A percentile compares a stretch with the other conserved stretches of the same genome.
phyloP scores from a whole-genome alignment of 1,284 basidiomycete genomes.

The Filobasidium uniguttulatum region DNA sequence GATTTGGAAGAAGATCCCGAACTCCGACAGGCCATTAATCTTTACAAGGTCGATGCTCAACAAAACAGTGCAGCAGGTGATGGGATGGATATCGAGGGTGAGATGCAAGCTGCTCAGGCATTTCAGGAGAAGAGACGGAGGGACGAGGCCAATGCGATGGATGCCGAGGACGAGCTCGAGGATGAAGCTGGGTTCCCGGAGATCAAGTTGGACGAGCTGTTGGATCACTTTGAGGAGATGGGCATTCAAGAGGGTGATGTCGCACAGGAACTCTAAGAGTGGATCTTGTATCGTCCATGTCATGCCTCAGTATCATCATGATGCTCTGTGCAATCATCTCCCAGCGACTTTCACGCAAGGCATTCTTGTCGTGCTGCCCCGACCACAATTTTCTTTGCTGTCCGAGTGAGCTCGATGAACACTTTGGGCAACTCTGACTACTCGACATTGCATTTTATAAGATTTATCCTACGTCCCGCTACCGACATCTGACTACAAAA shows the following conservation, averaged over 20 bases:
- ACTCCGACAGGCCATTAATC: conserved; percentile 72
- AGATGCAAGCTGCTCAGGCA: conserved; percentile 31
- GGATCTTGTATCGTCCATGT: too few relatives aligned
- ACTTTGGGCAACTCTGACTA: too few relatives aligned
- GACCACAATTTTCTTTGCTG: too few relatives aligned
- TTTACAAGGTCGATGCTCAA: conserved; percentile 66
- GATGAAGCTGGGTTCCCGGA: conserved; percentile 88
- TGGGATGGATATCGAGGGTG: conserved; percentile 58
- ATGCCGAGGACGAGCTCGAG: conserved; percentile 47
- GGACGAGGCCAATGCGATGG: conserved; percentile 18
- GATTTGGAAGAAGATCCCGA: conserved; percentile 96
- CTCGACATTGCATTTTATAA: too few relatives aligned
- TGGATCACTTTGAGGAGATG: conserved; percentile 73
- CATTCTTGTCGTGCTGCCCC: too few relatives aligned
- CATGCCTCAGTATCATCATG: too few relatives aligned
- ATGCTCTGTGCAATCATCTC: too few relatives aligned
- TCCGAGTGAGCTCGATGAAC: too few relatives aligned
- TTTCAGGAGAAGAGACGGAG: conserved; percentile 13
- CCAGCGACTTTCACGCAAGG: too few relatives aligned
- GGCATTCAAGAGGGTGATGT: conserved; percentile 27
- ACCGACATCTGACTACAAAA: too few relatives aligned
- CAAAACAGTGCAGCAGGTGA: conserved; percentile 38
- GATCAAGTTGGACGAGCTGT: conserved; percentile 68
- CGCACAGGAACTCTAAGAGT: conserved; percentile 9
- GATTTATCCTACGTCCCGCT: too few relatives aligned